A percentile compares a stretch with the other conserved stretches of the same genome.
Conservation (phyloP, 441 rosid species). For the Gossypium trilobum region DNA sequence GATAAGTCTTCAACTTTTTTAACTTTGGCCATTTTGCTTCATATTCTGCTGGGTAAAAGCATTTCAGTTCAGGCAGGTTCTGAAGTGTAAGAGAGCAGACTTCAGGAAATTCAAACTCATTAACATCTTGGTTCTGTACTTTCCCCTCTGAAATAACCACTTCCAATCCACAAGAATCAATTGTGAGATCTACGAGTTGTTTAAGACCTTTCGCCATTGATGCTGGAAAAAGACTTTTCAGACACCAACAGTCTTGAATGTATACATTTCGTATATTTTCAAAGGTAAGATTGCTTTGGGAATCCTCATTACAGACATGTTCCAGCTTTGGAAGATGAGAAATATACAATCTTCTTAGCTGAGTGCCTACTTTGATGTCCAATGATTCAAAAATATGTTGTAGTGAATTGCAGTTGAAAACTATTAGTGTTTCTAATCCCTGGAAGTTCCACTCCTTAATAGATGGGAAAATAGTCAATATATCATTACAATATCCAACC, state of each 20-base stretch:
- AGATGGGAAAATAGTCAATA: neutral
- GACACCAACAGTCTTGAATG: conserved; percentile 9
- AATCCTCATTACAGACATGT: conserved; percentile 23
- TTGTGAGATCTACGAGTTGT: conserved; percentile 7
- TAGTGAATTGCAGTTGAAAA: conserved; percentile 11
- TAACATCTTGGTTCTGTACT: neutral
- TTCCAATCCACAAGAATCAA: conserved; percentile 14
- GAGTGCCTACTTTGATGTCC: neutral
- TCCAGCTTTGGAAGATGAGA: conserved; percentile 20
- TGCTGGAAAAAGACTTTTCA: conserved; percentile 20
- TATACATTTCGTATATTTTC: neutral
- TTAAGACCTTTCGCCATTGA: conserved; percentile 13
- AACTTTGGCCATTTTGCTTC: conserved; percentile 10
- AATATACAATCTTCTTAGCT: neutral
- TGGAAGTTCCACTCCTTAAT: neutral
- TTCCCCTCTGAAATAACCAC: conserved; percentile 13
- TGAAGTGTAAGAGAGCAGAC: neutral
- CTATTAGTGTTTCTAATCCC: neutral
- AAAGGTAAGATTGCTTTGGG: conserved; percentile 10
- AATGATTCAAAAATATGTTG: conserved; percentile 21
- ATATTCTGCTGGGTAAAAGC: conserved; percentile 6
- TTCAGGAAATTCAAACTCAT: conserved; percentile 13
- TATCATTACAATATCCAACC: neutral
- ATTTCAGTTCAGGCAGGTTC: conserved; percentile 12
- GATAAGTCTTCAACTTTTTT: neutral